Percentiles rank a stretch among this genome's conserved stretches.
Evolutionary conservation across 257 asterid species (phyloP).

Genomic region (Rehmannia glutinosa): DNA sequence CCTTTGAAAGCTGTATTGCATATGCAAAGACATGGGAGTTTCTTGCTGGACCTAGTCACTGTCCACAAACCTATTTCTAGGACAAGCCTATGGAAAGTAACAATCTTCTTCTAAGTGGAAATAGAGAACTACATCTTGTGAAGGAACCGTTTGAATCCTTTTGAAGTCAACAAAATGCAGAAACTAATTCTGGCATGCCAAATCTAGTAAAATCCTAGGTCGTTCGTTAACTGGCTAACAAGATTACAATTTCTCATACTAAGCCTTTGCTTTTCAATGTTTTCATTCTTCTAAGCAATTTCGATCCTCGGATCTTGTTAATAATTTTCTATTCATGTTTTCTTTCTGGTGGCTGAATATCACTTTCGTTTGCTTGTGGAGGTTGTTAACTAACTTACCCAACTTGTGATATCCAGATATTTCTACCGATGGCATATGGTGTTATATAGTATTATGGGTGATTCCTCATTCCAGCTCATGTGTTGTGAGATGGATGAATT

Average conservation of each 20-base stretch:
- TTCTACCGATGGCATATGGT: constrained; percentile 91
- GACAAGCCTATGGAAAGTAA: background rate
- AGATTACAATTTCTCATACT: background rate
- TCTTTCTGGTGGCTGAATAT: too few species aligned
- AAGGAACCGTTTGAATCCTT: too few species aligned
- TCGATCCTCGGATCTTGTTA: background rate
- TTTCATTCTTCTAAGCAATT: background rate
- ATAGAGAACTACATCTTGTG: too few species aligned
- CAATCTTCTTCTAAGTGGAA: too few species aligned
- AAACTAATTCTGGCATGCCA: background rate
- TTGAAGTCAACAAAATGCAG: too few species aligned
- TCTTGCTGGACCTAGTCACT: too few species aligned
- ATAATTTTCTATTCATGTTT: too few species aligned
- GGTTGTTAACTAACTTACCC: constrained; percentile 5
- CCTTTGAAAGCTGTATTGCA: background rate
- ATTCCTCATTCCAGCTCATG: constrained; percentile 44
- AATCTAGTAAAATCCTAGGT: background rate
- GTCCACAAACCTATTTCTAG: too few species aligned
- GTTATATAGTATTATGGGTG: constrained; percentile 70
- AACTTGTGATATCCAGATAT: constrained; percentile 46
- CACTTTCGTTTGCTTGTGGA: background rate
- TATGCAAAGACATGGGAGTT: too few species aligned
- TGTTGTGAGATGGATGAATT: constrained; percentile 53
- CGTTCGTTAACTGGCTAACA: background rate
- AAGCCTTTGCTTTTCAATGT: background rate